Evolutionary conservation across 2,329 filamentous ascomycete species (phyloP).

Genomic region (Stachybotrys chlorohalonatus): DNA sequence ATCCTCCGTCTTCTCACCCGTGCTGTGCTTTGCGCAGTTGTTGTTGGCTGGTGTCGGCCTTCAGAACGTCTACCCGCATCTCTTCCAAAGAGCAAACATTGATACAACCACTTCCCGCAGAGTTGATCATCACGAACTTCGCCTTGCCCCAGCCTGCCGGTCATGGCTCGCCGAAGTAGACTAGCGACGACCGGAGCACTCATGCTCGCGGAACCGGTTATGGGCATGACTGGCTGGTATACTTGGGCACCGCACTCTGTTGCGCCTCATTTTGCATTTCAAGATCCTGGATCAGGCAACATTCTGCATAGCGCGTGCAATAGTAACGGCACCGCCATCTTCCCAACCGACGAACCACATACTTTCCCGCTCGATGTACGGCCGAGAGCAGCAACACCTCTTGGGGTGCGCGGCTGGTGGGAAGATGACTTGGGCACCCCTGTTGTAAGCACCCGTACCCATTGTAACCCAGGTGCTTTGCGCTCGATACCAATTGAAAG

Average conservation of each 20-base stretch:
- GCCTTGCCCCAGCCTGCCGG: neutral
- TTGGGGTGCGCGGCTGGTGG: neutral
- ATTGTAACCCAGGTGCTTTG: neutral
- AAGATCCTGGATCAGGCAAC: slow-evolving; percentile 10
- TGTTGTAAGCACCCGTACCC: neutral
- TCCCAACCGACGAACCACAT: slow-evolving; percentile 7
- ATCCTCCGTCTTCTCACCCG: neutral
- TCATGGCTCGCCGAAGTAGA: neutral
- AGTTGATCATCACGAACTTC: neutral
- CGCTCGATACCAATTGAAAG: too few species aligned
- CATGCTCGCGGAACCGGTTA: slow-evolving; percentile 3
- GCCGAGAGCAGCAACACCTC: neutral
- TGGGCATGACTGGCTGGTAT: slow-evolving; percentile 10
- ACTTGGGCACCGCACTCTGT: slow-evolving; percentile 6
- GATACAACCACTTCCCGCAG: too few species aligned
- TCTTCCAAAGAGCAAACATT: neutral
- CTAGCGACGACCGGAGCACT: neutral
- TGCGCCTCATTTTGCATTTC: slow-evolving; percentile 11
- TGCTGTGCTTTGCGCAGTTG: neutral
- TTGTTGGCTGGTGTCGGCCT: neutral
- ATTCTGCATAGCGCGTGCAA: slow-evolving; percentile 10
- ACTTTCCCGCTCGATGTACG: slow-evolving; percentile 4
- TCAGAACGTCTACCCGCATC: neutral
- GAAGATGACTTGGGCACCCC: neutral
- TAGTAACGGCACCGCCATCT: slow-evolving; percentile 8